These are phyloP conservation scores for Neonectria ditissima DNA, from an alignment of 2,329 filamentous ascomycete genomes.

Conservation along the genomic window DNA sequence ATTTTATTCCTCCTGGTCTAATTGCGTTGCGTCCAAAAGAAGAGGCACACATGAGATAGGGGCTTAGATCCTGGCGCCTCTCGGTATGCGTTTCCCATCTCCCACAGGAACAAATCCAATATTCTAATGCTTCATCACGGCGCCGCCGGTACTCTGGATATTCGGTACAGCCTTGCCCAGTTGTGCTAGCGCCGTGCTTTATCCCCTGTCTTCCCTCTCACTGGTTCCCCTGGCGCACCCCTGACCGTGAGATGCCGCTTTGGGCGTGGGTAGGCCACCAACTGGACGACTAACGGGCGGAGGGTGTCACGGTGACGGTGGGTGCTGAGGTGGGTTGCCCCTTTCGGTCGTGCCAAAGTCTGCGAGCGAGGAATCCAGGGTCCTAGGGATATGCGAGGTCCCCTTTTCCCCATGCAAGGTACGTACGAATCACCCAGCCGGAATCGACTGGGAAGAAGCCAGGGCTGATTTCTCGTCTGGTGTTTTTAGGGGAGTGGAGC, in stretches of 20 bases:
- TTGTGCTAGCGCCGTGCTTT: not conserved
- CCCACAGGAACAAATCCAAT: not conserved
- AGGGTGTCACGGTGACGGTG: conserved; percentile 3
- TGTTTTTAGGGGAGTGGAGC: conserved; percentile 23
- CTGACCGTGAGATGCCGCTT: conserved; percentile 1
- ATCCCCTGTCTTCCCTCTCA: not conserved
- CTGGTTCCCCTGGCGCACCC: conserved; percentile 1
- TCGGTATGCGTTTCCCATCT: not conserved
- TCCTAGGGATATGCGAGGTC: not conserved
- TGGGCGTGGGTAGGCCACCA: not conserved
- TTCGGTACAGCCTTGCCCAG: too few species aligned
- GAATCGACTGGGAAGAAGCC: conserved; percentile 1
- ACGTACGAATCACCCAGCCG: conserved; percentile 14
- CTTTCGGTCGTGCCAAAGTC: not conserved
- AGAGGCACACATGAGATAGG: not conserved
- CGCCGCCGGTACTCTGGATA: not conserved
- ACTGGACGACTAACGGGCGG: not conserved
- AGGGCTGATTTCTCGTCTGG: conserved; percentile 1
- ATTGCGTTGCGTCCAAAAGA: too few species aligned
- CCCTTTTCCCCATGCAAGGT: conserved; percentile 17
- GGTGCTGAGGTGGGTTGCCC: not conserved
- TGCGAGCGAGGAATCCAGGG: not conserved
- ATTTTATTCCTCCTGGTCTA: not conserved
- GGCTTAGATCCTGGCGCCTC: not conserved
- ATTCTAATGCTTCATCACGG: not conserved